Percentiles rank a stretch among this genome's conserved stretches.
These are phyloP conservation scores for Gastrolobium bilobum DNA, from an alignment of 306 rosid species.

Conservation along the genomic window DNA sequence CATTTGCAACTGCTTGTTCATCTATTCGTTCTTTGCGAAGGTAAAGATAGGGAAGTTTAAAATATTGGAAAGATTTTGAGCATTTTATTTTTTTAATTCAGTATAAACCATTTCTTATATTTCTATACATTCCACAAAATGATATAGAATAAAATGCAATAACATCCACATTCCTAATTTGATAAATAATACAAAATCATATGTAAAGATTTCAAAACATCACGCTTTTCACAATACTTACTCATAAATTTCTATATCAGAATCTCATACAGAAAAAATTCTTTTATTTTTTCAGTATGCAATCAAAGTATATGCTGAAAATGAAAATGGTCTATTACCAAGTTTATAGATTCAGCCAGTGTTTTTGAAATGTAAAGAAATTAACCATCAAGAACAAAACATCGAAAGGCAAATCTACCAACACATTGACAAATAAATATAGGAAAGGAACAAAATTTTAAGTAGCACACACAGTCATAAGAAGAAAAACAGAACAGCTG, in stretches of 20 bases:
- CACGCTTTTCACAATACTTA: neutral
- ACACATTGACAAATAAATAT: neutral
- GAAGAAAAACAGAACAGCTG: neutral
- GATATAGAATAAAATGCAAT: neutral
- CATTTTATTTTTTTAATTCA: slow-evolving; percentile 6
- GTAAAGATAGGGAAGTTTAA: no score
- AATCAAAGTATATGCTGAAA: neutral
- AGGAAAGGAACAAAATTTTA: slow-evolving; percentile 1
- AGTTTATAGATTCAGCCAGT: slow-evolving; percentile 21
- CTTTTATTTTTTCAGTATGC: neutral
- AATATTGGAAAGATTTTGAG: neutral
- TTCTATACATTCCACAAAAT: neutral
- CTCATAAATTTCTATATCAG: neutral
- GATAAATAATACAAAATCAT: slow-evolving; percentile 18
- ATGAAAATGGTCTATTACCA: neutral
- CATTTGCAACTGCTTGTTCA: no score
- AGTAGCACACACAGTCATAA: neutral
- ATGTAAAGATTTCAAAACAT: neutral
- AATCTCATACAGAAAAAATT: slow-evolving; percentile 11
- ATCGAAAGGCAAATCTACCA: slow-evolving; percentile 2
- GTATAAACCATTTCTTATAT: neutral
- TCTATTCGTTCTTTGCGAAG: no score
- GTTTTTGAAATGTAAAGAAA: neutral
- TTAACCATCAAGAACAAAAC: slow-evolving; percentile 3
- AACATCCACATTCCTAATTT: neutral